Conservation (phyloP, 2,329 filamentous ascomycete genomes). For the Neonectria neomacrospora region DNA sequence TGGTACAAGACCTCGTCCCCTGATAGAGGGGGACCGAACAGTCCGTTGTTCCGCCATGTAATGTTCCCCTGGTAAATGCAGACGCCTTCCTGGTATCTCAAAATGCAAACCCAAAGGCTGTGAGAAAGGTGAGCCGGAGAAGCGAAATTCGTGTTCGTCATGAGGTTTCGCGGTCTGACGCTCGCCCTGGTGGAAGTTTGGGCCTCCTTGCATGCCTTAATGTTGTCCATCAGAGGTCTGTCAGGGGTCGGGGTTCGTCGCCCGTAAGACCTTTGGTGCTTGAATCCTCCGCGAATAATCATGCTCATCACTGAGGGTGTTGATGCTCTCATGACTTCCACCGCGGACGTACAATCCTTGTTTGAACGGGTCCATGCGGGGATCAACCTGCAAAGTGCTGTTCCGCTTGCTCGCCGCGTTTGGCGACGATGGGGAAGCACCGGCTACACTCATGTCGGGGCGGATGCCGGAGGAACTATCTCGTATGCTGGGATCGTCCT, state of each 20-base stretch:
- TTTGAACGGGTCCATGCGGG: constrained; percentile 70
- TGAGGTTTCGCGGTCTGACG: constrained; percentile 42
- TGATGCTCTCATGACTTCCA: constrained; percentile 71
- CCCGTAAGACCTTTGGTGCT: constrained; percentile 67
- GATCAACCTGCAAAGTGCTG: constrained; percentile 68
- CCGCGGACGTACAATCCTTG: constrained; percentile 67
- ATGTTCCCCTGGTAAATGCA: constrained; percentile 42
- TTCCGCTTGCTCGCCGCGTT: constrained; percentile 60
- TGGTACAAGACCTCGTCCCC: constrained; percentile 27
- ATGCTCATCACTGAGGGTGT: constrained; percentile 71
- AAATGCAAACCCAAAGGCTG: constrained; percentile 47
- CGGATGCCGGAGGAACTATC: constrained; percentile 64
- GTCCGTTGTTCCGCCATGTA: constrained; percentile 37
- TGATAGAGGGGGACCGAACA: constrained; percentile 24
- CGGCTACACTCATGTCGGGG: constrained; percentile 53
- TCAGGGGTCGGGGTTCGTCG: constrained; percentile 69
- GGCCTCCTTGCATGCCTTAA: constrained; percentile 18
- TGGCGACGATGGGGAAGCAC: constrained; percentile 47
- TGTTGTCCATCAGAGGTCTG: constrained; percentile 25
- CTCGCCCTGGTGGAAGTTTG: constrained; percentile 31
- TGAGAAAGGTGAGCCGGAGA: constrained; percentile 38
- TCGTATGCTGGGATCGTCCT: constrained; percentile 58
- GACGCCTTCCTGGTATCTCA: constrained; percentile 55
- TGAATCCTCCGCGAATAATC: constrained; percentile 72
- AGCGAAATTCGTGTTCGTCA: constrained; percentile 49